phyloP scores from a whole-genome alignment of 2,329 filamentous ascomycete species.

The Diaporthe velutina region DNA sequence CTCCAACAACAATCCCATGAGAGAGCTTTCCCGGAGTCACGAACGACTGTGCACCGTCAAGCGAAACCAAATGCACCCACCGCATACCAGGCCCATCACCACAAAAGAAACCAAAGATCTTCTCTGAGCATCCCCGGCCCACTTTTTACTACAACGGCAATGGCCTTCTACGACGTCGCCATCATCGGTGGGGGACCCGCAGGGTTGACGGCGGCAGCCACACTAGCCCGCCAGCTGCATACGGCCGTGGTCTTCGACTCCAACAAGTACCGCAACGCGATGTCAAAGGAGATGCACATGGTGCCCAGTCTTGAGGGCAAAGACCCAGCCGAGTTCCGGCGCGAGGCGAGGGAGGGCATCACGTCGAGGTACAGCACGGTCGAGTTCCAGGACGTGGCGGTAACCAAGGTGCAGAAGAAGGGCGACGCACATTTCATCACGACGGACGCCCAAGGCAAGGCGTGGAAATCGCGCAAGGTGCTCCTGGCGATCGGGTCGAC shows the following conservation, averaged over 20 bases:
- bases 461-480: slow-evolving; percentile 64
- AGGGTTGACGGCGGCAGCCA: slow-evolving; percentile 61
- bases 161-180: slow-evolving; percentile 48
- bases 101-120: background rate
- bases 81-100: no score
- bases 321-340: slow-evolving; percentile 50
- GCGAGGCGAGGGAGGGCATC: slow-evolving; percentile 50
- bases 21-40: background rate
- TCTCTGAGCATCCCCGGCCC: background rate
- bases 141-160: background rate
- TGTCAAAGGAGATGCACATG: slow-evolving; percentile 62
- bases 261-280: slow-evolving; percentile 62
- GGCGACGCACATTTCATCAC: slow-evolving; percentile 51
- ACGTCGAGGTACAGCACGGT: slow-evolving; percentile 50
- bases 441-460: slow-evolving; percentile 55
- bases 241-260: slow-evolving; percentile 63
- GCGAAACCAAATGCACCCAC: background rate
- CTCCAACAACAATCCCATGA: background rate
- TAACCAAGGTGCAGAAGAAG: slow-evolving; percentile 46
- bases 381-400: slow-evolving; percentile 46
- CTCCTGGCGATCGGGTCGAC: slow-evolving; percentile 66
- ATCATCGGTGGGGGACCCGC: slow-evolving; percentile 66
- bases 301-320: slow-evolving; percentile 55
- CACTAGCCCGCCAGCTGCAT: slow-evolving; percentile 63
- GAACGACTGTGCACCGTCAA: background rate